Evolutionary conservation across 2,329 filamentous ascomycete genomes (phyloP), one percentile per base, ranked within the genome.

Genomic region (Pseudogymnoascus destructans): DNA sequence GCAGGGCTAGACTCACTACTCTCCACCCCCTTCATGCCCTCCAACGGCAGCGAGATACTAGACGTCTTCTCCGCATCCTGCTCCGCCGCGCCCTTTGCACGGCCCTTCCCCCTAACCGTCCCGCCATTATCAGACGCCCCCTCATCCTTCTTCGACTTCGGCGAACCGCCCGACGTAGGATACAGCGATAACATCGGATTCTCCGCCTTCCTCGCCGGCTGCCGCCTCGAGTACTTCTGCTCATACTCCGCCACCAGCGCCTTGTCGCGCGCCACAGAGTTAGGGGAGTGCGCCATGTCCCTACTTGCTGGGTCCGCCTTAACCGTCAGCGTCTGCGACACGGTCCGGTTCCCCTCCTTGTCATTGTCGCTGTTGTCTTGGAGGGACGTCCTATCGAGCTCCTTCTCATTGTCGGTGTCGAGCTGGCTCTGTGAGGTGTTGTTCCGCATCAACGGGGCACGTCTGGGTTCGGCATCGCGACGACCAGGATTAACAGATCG

Each of bases 401-500:
- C 61, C 36, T 40, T 40, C 35, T 64, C 62, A 60, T 40, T 69
- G 59, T 54, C 35, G 5, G 40, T 55, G 15, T 25, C 56, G 1
- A 54, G 40, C 13, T 54, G 23, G 27, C 25, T 21, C 57, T 27
- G 25, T n/a, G 25, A 27, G 32, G 27, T 27, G 17, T 42, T 21
- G 19, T 15, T 46, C 3, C 36, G 35, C n/a, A 38, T 11, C 21
- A 46, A 3, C 6, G 21, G 21, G 8, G 17, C 21, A 15, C 17
- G 36, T 15, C 11, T 27, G 6, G 57, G 21, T 6, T 17, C 40
- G 19, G 35, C 57, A 19, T 64, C 63, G 11, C 70, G 70, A 10
- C 75, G 73, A 35, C 73, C 74, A 4, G 76, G 72, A 58, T 76
- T 75, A 33, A 87, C 80, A n/a, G 78, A 73, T 58, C 84, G 79